Percentiles rank a stretch among this genome's conserved stretches.
Evolutionary conservation across 352 stramenopile genomes (phyloP).

Genomic region (Phytopythium boreale): DNA sequence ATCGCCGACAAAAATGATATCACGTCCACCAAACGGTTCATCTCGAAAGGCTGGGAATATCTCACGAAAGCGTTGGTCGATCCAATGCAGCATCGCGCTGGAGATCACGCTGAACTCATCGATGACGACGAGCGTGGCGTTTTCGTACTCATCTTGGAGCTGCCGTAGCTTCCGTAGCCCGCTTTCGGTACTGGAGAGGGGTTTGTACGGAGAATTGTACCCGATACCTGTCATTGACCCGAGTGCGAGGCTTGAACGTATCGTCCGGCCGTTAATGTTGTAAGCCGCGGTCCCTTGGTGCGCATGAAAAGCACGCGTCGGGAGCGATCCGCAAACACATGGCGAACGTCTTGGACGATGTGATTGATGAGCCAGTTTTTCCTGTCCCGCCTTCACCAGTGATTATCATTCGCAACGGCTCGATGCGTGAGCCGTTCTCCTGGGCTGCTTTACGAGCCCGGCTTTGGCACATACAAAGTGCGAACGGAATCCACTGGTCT

Average conservation of each 20-base stretch:
- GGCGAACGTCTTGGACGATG: background rate
- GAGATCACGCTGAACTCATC: background rate
- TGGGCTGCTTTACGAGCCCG: background rate
- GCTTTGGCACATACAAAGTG: background rate
- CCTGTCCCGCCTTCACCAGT: background rate
- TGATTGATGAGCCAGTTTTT: background rate
- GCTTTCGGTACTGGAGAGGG: background rate
- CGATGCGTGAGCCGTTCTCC: background rate
- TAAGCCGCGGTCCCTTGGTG: background rate
- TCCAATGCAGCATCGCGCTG: background rate
- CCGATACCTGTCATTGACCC: background rate
- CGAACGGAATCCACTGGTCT: background rate
- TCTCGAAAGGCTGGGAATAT: background rate
- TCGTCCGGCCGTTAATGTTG: background rate
- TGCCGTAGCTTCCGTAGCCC: background rate
- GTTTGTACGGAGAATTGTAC: background rate
- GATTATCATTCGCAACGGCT: background rate
- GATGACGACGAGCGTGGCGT: background rate
- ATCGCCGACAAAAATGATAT: background rate
- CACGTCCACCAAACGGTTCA: background rate
- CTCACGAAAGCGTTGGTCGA: background rate
- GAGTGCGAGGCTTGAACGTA: background rate
- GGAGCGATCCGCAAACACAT: background rate
- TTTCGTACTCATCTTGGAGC: background rate
- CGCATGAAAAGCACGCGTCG: background rate